Evolutionary conservation across 768 basidiomycete species (phyloP), one percentile per base, ranked within the genome.

Genomic region (Albatrellus ellisii): DNA sequence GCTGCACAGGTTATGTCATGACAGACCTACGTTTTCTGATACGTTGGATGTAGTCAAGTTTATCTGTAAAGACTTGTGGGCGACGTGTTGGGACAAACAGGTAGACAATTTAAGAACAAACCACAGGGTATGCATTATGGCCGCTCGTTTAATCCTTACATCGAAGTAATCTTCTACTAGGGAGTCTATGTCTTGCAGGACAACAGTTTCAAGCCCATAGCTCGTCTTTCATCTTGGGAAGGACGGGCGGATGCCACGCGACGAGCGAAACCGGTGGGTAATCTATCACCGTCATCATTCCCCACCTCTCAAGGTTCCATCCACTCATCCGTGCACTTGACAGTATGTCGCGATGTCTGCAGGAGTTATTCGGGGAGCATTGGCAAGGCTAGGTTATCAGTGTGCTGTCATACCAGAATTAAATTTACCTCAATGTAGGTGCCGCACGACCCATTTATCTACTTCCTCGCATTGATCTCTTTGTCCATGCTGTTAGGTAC

Each of bases 51-150:
- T 75, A 8, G 79, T 97, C 63, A 95, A 97, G 59, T 95, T 95
- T 54, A 71, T 97, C 44, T 97, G 91, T 65, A 97, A 97, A 55
- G 91, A 97, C 43, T 63, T 97, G n/a, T 97, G 91, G 87, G 67
- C 75, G 0, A 76, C 80, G 17, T 83, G 82, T 43, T 95, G 87
- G 79, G 85, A 90, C 40, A 92, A 92, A 56, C 92, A 94, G 57
- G 87, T 95, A 1, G 91, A 95, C 54, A 97, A 97, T 58, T 63
- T 97, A 44, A 75, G 91, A 34, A 97, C 91, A 12, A 97, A 97
- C 57, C 92, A 94, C 59, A 69, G 91, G 37, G 90, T 90, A 54
- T 29, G 76, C 35, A 18, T 36, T 22, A 21, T 25, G 2, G 6
- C 21, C 20, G 22, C 26, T 31, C n/a, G n/a, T n/a, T n/a, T n/a